Conservation (phyloP, 1,284 basidiomycete species). For the Limonomyces culmigenus region DNA sequence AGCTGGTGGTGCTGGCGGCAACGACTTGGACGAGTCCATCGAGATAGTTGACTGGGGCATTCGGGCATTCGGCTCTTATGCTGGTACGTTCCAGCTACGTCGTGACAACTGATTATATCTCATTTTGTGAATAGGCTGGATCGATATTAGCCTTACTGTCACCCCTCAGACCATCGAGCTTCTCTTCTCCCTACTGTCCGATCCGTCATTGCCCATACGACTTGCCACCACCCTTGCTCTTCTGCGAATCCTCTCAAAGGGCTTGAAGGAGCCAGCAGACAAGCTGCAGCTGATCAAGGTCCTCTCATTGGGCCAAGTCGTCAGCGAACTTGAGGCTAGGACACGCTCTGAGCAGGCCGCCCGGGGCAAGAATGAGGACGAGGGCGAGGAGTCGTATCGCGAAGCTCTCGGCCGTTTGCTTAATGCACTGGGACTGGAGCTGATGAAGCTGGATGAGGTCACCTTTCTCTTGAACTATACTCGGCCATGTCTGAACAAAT, state of each 20-base stretch:
- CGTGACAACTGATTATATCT: background rate
- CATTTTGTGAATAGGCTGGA: constrained; percentile 57
- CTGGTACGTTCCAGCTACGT: constrained; percentile 33
- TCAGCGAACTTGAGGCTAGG: constrained; percentile 65
- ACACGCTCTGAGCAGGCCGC: constrained; percentile 55
- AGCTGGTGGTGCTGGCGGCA: constrained; percentile 17
- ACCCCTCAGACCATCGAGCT: constrained; percentile 81
- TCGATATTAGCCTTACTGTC: constrained; percentile 92
- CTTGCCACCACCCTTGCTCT: constrained; percentile 72
- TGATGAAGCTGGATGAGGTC: constrained; percentile 75
- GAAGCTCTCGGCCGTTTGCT: constrained; percentile 80
- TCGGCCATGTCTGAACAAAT: constrained; percentile 3
- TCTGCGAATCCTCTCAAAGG: constrained; percentile 76
- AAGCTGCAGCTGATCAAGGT: constrained; percentile 87
- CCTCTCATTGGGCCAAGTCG: constrained; percentile 67
- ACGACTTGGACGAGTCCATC: constrained; percentile 41
- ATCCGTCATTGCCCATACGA: constrained; percentile 63
- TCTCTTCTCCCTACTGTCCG: constrained; percentile 77
- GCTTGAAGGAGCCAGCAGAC: constrained; percentile 82
- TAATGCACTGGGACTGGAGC: constrained; percentile 72
- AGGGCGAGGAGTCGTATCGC: constrained; percentile 73
- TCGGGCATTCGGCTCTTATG: constrained; percentile 85
- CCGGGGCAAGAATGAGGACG: constrained; percentile 50
- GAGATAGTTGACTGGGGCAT: constrained; percentile 85
- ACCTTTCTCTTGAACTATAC: constrained; percentile 12